These are phyloP conservation scores for Salix suchowensis DNA, from an alignment of 345 rosid genomes.

Conservation along the genomic window DNA sequence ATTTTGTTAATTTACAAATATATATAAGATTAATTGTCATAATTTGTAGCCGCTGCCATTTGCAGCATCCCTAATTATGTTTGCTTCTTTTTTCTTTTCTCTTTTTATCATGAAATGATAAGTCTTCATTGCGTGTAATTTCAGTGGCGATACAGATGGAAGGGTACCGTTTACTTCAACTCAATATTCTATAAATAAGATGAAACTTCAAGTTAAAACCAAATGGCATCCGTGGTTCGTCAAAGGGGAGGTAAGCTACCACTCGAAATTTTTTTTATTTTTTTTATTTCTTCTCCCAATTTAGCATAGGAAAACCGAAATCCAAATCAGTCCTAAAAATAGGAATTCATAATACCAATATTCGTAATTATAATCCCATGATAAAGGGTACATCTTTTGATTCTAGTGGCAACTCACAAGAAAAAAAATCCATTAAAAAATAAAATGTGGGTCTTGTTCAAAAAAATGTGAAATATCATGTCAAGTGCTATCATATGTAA, in stretches of 20 bases:
- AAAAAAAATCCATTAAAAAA: too few species aligned
- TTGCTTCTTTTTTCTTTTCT: too few species aligned
- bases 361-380: too few species aligned
- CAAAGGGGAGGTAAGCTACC: slow-evolving; percentile 42
- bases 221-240: slow-evolving; percentile 84
- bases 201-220: slow-evolving; percentile 52
- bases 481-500: too few species aligned
- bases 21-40: background rate
- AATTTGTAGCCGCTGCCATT: background rate
- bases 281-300: background rate
- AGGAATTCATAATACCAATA: too few species aligned
- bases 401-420: too few species aligned
- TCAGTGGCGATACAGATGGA: slow-evolving; percentile 87
- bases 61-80: background rate
- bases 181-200: slow-evolving; percentile 48
- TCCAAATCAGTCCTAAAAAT: too few species aligned
- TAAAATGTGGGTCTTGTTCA: too few species aligned
- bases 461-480: too few species aligned
- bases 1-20: background rate
- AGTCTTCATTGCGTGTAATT: background rate
- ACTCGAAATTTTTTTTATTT: background rate
- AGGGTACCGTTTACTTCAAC: slow-evolving; percentile 84
- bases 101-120: background rate
- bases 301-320: background rate
- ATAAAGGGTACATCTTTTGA: too few species aligned